phyloP scores from a whole-genome alignment of 2,329 filamentous ascomycete species.

The Talaromyces pinophilus region DNA sequence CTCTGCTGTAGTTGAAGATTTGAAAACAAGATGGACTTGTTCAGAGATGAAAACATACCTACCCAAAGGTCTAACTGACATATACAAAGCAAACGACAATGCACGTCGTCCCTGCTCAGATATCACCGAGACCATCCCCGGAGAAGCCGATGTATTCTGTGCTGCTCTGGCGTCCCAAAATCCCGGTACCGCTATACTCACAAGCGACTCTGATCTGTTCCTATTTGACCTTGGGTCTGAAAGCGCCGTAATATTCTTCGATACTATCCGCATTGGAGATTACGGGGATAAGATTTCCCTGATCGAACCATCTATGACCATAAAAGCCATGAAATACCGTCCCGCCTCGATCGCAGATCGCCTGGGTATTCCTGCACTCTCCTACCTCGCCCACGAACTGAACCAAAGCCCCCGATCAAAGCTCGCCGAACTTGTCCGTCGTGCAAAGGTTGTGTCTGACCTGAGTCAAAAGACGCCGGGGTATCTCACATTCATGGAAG shows the following conservation, averaged over 20 bases:
- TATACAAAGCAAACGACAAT: slow-evolving; percentile 26
- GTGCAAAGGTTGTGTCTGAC: slow-evolving; percentile 30
- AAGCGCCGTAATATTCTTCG: slow-evolving; percentile 68
- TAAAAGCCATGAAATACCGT: slow-evolving; percentile 44
- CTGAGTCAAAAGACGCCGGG: slow-evolving; percentile 25
- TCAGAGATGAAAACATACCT: slow-evolving; percentile 28
- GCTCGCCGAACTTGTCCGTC: slow-evolving; percentile 36
- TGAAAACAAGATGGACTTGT: slow-evolving; percentile 53
- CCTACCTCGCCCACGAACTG: slow-evolving; percentile 45
- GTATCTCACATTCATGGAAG: slow-evolving; percentile 38
- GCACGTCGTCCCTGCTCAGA: slow-evolving; percentile 37
- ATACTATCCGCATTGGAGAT: slow-evolving; percentile 56
- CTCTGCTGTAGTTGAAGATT: slow-evolving; percentile 70
- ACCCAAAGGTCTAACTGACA: slow-evolving; percentile 24
- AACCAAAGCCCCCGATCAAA: slow-evolving; percentile 33
- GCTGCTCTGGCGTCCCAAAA: slow-evolving; percentile 60
- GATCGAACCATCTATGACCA: slow-evolving; percentile 29
- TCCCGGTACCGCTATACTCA: slow-evolving; percentile 64
- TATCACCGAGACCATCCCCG: slow-evolving; percentile 65
- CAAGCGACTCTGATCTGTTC: slow-evolving; percentile 84
- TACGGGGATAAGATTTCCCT: slow-evolving; percentile 19
- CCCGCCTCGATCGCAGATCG: slow-evolving; percentile 34
- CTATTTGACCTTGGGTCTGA: slow-evolving; percentile 66
- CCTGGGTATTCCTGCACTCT: slow-evolving; percentile 38
- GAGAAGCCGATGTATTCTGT: slow-evolving; percentile 83